phyloP scores from a whole-genome alignment of 768 basidiomycete species.

The Amanita thiersii region DNA sequence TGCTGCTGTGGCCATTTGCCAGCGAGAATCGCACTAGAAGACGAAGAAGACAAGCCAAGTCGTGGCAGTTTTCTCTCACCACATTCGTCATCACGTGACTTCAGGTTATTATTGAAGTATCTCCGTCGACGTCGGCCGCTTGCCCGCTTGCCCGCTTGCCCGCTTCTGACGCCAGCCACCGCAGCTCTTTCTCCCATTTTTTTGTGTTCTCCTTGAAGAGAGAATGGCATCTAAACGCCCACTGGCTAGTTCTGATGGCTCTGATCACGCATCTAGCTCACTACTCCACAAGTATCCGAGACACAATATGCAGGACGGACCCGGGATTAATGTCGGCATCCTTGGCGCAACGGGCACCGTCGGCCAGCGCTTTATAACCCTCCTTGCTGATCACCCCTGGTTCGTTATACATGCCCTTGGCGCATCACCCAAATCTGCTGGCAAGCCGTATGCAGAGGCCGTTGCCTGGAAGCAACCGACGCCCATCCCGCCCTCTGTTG shows the following conservation, averaged over 20 bases:
- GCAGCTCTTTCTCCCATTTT: too few species aligned
- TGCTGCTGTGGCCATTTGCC: constrained; percentile 45
- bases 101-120: too few species aligned
- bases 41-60: too few species aligned
- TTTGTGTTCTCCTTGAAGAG: constrained; percentile 2
- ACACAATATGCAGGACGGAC: constrained; percentile 25
- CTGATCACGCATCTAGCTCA: constrained; percentile 19
- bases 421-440: constrained; percentile 82
- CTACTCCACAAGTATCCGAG: constrained; percentile 24
- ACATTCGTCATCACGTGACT: constrained; percentile 11
- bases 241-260: constrained; percentile 16
- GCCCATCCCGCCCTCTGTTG: constrained; percentile 61
- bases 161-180: not conserved
- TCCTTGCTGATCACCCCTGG: constrained; percentile 85
- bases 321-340: constrained; percentile 50
- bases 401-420: constrained; percentile 83
- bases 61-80: not conserved
- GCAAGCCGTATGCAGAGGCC: constrained; percentile 67
- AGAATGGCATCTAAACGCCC: constrained; percentile 8
- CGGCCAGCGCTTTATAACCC: constrained; percentile 89
- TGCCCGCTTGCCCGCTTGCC: not conserved
- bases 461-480: constrained; percentile 84
- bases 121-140: not conserved
- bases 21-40: too few species aligned
- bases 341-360: constrained; percentile 92